Evolutionary conservation across 306 rosid species (phyloP), one percentile per base, ranked within the genome.

Genomic region (Cicer bijugum): DNA sequence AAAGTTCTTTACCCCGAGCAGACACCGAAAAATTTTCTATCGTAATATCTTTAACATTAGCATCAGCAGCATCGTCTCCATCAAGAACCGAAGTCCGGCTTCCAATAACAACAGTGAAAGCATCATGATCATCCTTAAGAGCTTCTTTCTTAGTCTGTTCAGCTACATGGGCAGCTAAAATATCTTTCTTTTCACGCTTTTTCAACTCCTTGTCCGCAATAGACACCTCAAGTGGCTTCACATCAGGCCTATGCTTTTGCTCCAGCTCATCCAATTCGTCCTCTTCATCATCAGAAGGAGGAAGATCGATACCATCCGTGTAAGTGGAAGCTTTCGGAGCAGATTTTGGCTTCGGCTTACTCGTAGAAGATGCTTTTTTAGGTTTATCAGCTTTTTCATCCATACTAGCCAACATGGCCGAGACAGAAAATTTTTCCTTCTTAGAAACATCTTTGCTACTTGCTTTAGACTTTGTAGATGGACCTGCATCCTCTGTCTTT

Each of bases 1-100:
- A 19, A 67, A 67, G 72, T 45, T 67, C 72, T 67, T 67, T 67
- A 67, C 72, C 72, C 40, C 72, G 12, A 7, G 72, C 72, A 67
- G 72, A 20, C 17, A 67, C 72, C 7, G 72, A 67, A 48, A 67
- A 67, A 67, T 67, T 67, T 8, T 67, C 72, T 12, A 67, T 67
- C 6, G 56, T 67, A 19, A 67, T 67, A 67, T 67, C 72, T 45
- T 67, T 67, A 11, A 67, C 72, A 45, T 67, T 67, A 20, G 72
- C 72, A 67, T 67, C 72, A 45, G 72, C 56, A 45, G 6, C 72
- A 45, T 19, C 72, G 0, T 67, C 72, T 45, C 72, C 72, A 67
- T 67, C 72, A 67, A 67, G 72, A 19, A 67, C 72, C 0, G 72
- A 67, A 67, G 72, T 50, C 7, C 72, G 72, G n/a, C 72, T 67